Evolutionary conservation across 116 monocot genomes (phyloP).

Genomic region (Papilionanthe hybrid): DNA sequence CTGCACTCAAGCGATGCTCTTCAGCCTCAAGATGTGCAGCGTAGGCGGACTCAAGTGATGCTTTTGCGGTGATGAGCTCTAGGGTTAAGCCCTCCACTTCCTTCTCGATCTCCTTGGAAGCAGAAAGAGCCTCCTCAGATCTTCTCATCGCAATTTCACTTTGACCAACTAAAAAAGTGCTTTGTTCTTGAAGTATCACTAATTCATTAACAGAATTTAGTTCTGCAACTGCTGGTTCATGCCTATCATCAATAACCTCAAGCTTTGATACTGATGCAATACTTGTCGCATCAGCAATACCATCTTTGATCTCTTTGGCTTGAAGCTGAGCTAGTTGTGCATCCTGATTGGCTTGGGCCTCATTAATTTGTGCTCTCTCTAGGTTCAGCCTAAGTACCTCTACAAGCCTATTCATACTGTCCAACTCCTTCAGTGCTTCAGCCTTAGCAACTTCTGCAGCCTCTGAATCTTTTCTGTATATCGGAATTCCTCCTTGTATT

Average conservation of each 20-base stretch:
- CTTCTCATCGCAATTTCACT: constrained; percentile 30
- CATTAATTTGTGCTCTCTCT: constrained; percentile 65
- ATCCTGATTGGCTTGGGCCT: constrained; percentile 66
- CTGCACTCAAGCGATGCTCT: constrained; percentile 54
- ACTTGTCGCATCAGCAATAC: constrained; percentile 50
- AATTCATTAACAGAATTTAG: constrained; percentile 51
- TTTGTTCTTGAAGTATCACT: constrained; percentile 30
- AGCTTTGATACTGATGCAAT: constrained; percentile 52
- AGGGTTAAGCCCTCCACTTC: constrained; percentile 54
- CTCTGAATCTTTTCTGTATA: constrained; percentile 45
- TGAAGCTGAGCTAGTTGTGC: constrained; percentile 63
- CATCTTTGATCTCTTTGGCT: constrained; percentile 62
- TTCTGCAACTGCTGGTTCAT: constrained; percentile 46
- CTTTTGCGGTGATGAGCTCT: constrained; percentile 53
- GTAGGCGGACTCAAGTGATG: constrained; percentile 49
- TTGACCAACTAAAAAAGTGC: constrained; percentile 30
- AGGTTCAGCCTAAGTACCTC: constrained; percentile 68
- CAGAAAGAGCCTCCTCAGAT: constrained; percentile 41
- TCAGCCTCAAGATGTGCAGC: constrained; percentile 69
- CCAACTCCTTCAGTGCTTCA: constrained; percentile 45
- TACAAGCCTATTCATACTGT: constrained; percentile 40
- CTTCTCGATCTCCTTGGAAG: constrained; percentile 61
- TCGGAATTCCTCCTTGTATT: constrained; percentile 43
- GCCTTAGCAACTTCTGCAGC: constrained; percentile 49
- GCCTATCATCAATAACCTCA: constrained; percentile 48